Evolutionary conservation across 345 rosid species (phyloP).

Genomic region (Crucihimalaya himalaica): DNA sequence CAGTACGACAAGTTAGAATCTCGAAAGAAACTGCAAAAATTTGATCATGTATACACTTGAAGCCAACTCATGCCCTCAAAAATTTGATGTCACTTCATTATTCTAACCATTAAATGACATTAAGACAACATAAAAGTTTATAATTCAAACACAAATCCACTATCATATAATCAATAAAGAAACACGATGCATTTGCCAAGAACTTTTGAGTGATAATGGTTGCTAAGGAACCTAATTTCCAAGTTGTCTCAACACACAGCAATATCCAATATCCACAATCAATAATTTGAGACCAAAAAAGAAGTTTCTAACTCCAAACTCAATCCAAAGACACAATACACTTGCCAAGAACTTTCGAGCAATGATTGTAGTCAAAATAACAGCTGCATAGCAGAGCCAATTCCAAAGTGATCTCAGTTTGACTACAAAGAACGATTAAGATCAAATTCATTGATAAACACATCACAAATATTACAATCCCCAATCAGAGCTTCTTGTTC

Average conservation of each 20-base stretch:
- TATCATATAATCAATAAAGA: neutral
- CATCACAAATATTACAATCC: neutral
- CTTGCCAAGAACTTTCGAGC: neutral
- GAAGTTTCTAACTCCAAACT: neutral
- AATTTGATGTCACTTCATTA: neutral
- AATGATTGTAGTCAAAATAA: neutral
- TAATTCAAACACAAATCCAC: slow-evolving; percentile 11
- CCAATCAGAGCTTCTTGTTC: neutral
- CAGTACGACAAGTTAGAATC: neutral
- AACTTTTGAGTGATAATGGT: neutral
- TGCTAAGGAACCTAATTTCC: neutral
- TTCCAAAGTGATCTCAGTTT: neutral
- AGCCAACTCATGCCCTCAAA: neutral
- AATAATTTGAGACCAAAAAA: neutral
- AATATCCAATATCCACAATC: slow-evolving; percentile 14
- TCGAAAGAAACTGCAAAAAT: neutral
- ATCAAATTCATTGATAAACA: slow-evolving; percentile 13
- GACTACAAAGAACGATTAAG: neutral
- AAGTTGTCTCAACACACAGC: neutral
- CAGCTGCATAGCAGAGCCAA: neutral
- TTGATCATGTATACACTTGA: neutral
- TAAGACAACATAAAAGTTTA: neutral
- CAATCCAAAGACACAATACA: neutral
- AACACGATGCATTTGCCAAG: neutral
- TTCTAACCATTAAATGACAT: neutral